Base-by-base conservation (phyloP, 2,329 filamentous ascomycete species). In the Xylaria sp. region DNA sequence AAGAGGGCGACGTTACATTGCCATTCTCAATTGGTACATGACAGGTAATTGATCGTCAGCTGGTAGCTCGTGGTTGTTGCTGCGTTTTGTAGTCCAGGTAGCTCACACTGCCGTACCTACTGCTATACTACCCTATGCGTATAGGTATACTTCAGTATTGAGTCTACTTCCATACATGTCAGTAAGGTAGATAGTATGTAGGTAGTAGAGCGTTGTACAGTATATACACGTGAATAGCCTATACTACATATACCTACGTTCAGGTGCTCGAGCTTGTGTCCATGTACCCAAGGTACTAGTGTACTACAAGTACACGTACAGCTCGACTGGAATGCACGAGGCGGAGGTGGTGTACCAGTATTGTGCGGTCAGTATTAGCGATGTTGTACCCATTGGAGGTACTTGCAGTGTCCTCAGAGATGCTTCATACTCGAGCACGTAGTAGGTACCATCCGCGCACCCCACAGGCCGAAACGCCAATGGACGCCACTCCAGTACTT, bases 1-100 rank as follows among this genome's bases (percentile, higher is more conserved):
- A 59, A 44, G 55, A 70, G 65, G n/a, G 50, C 66, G 69, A 69
- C 68, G 68, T 71, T 70, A 69, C 68, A 67, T 67, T 53, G 29
- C 33, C 27, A 29, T 29, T 44, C 61, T 53, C 33, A 17, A 61
- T 45, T 51, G 22, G 61, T 44, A 61, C 38, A 33, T 47, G 51
- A 17, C 47, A 49, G 20, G 13, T 53, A 3, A 51, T 51, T 20
- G n/a, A 13, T 22, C 20, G 42, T 45, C 42, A 45, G 22, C 20
- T 45, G 42, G 42, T 20, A 20, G 11, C 20, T 45, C 3, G 42
- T 45, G 20, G 20, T 45, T 25, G 20, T 45, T 1, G 29, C 42
- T 9, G 42, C 5, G 42, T 25, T 45, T 45, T 20, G 42, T 45
- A 25, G n/a, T 13, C 42, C 22, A n/a, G 42, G n/a, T 20, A 44